These are phyloP conservation scores for Diaporthe nobilis DNA, from an alignment of 2,329 filamentous ascomycete genomes.

Conservation along the genomic window DNA sequence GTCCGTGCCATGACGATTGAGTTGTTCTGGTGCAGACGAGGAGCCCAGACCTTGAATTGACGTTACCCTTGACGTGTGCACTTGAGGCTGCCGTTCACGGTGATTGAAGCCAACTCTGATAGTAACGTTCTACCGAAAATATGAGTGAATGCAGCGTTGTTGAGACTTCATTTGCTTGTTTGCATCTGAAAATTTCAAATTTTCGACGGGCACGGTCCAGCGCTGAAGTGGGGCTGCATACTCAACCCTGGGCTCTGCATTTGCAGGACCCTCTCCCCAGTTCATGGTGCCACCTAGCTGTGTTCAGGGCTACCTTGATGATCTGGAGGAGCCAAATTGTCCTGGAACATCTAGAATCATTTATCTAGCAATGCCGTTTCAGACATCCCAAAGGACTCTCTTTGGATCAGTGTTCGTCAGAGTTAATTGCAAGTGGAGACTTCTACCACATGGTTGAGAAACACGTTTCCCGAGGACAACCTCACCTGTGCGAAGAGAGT, in stretches of 20 bases:
- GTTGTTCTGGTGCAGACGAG: neutral
- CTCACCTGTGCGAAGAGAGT: neutral
- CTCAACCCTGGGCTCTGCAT: neutral
- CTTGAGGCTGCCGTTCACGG: neutral
- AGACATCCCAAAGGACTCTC: no score
- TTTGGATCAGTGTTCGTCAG: neutral
- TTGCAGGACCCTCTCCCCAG: neutral
- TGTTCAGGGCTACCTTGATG: neutral
- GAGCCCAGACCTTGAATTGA: neutral
- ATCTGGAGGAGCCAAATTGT: no score
- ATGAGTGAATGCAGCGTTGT: slow-evolving; percentile 3
- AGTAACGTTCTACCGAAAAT: neutral
- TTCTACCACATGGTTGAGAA: neutral
- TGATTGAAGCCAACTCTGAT: neutral
- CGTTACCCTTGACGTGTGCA: neutral
- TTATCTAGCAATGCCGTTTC: no score
- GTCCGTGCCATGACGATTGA: slow-evolving; percentile 29
- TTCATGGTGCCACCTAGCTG: neutral
- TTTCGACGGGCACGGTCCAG: slow-evolving; percentile 38
- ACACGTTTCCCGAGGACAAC: neutral
- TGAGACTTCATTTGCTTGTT: slow-evolving; percentile 10
- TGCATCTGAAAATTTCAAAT: slow-evolving; percentile 38
- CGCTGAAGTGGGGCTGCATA: slow-evolving; percentile 29
- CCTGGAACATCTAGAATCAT: no score
- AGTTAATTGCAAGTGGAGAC: neutral